These are phyloP conservation scores for Melocanna baccifera DNA, from an alignment of 176 grass and related monocot genomes.

Conservation along the genomic window DNA sequence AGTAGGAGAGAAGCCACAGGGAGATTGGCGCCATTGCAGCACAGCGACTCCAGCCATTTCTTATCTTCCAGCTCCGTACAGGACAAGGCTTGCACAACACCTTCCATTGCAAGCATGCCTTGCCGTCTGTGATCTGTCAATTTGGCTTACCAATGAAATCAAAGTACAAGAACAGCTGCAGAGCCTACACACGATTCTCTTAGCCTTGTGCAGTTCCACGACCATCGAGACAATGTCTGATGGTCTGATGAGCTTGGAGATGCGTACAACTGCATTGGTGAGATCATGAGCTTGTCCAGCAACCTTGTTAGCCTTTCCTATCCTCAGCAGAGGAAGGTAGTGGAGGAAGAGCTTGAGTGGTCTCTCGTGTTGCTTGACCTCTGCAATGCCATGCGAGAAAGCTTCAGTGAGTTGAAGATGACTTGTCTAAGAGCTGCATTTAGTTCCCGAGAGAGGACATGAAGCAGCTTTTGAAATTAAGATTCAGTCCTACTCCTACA, in stretches of 20 bases:
- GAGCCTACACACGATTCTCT: not conserved
- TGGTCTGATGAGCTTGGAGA: constrained; percentile 7
- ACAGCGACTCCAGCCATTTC: not conserved
- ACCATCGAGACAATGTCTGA: not conserved
- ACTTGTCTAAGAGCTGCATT: not conserved
- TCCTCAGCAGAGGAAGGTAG: not conserved
- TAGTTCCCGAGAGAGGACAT: constrained; percentile 18
- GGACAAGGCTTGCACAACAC: not conserved
- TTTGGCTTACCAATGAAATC: constrained; percentile 29
- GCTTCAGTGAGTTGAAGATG: not conserved
- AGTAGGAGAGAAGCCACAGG: not conserved
- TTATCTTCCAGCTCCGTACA: constrained; percentile 26
- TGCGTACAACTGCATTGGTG: constrained; percentile 11
- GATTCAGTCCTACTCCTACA: not conserved
- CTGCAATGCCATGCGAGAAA: not conserved
- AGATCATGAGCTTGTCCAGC: not conserved
- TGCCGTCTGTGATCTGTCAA: constrained; percentile 23
- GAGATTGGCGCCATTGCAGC: not conserved
- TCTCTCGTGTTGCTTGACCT: constrained; percentile 31
- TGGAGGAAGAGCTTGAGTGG: not conserved
- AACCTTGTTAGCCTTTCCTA: not conserved
- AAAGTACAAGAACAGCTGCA: not conserved
- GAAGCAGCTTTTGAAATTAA: not conserved
- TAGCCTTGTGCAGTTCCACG: not conserved
- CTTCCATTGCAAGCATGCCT: constrained; percentile 20